phyloP scores from a whole-genome alignment of 2,329 filamentous ascomycete species.

The Teratosphaeria viscida region DNA sequence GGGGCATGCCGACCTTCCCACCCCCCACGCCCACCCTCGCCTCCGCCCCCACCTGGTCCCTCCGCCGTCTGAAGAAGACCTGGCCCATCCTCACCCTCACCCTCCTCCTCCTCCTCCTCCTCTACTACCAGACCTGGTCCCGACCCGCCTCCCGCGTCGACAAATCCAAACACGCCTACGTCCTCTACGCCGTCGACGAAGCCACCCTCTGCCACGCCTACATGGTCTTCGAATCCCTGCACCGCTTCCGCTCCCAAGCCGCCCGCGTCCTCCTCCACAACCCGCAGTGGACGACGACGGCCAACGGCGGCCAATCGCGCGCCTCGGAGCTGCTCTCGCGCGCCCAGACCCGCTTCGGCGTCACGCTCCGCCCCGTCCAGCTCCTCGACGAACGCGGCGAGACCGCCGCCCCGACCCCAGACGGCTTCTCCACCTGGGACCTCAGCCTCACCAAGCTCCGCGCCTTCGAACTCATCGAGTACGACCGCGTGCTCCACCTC shows the following conservation, averaged over 20 bases:
- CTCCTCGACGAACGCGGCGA: constrained; percentile 8
- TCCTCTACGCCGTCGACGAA: constrained; percentile 34
- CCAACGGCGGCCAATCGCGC: constrained; percentile 4
- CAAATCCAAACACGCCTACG: constrained; percentile 34
- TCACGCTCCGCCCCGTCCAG: constrained; percentile 28
- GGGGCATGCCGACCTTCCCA: constrained; percentile 4
- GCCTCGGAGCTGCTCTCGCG: constrained; percentile 36
- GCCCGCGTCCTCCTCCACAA: constrained; percentile 34
- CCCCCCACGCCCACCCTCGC: neutral
- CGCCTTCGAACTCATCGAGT: constrained; percentile 56
- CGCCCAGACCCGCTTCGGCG: constrained; percentile 38
- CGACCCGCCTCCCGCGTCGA: neutral
- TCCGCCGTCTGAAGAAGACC: neutral
- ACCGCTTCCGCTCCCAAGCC: constrained; percentile 30
- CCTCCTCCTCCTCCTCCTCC: constrained; percentile 2
- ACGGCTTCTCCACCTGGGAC: constrained; percentile 37
- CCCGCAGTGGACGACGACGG: constrained; percentile 6
- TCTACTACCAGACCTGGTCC: constrained; percentile 5
- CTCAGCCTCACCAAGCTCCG: constrained; percentile 57
- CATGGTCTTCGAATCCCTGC: constrained; percentile 33
- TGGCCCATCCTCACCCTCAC: constrained; percentile 1
- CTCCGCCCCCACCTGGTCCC: neutral
- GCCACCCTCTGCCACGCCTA: constrained; percentile 35
- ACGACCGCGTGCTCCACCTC: constrained; percentile 46
- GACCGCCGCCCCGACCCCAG: neutral